Base-by-base conservation (phyloP, 1,284 basidiomycete genomes). In the Fomitopsis palustris region DNA sequence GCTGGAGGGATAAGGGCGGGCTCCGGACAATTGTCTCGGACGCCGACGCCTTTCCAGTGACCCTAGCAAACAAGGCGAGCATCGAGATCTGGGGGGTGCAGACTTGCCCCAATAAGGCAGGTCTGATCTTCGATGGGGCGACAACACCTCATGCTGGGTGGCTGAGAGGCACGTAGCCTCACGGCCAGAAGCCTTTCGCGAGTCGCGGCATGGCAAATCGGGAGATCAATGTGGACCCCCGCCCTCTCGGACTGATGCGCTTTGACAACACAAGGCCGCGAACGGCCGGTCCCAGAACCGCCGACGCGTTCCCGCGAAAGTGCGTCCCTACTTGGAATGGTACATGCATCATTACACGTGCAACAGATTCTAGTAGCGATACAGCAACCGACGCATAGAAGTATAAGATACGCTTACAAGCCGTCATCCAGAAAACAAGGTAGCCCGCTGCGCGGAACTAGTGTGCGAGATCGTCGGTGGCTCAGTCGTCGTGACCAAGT, bases 401-500 rank as follows among this genome's bases (percentile, higher is more conserved):
- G 35, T 55, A 55, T 41, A 55, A 55, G 41, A 55, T 25, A 23
- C 25, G 53, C 53, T 54, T 29, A 54, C 53, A 54, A 41, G 49
- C 35, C 49, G 33, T 19, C n/a, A 37, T 6, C 31, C 31, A 52
- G 25, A 37, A 9, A 35, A 52, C 31, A 52, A 52, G 19, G 33
- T 14, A 23, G 33, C 25, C 25, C n/a, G 23, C 31, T 52, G 12
- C 49, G 29, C 29, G 35, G 35, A 37, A 14, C 35, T 37, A 37
- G 8, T 14, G 8, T 37, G 31, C 31, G 31, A 42, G 21, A n/a
- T 42, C 39, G 21, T 25, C 41, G 10, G 23, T 10, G 4, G 4
- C 27, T 47, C 45, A 56, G 14, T 56, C 49, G 29, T 41, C 52
- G 60, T 81, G 78, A 39, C 90, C 89, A 52, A 92, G 75, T 19